A percentile compares a stretch with the other conserved stretches of the same genome.
Conservation (phyloP, 495 filamentous ascomycete genomes). For the Xylaria palmicola region DNA sequence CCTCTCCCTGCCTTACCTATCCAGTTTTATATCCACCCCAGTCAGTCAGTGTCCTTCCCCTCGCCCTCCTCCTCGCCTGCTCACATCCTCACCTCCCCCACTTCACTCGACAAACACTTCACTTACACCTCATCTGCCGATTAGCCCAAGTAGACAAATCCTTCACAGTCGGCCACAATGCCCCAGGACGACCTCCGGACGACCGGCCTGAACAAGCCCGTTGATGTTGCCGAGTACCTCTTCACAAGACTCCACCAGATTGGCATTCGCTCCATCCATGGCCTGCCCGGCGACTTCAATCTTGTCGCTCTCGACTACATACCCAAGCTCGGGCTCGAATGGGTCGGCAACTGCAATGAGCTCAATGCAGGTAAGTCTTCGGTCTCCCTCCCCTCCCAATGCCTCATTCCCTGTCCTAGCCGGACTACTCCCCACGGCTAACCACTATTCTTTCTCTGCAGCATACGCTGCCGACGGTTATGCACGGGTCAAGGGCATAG, state of each 20-base stretch:
- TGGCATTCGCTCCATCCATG: constrained; percentile 66
- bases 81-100: not conserved
- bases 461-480: constrained; percentile 82
- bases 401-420: not conserved
- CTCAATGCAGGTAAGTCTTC: constrained; percentile 65
- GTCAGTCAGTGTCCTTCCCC: too few relatives aligned
- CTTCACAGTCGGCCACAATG: constrained; percentile 20
- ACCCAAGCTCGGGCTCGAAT: constrained; percentile 60
- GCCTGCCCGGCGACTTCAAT: constrained; percentile 78
- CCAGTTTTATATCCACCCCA: too few relatives aligned
- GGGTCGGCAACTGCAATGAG: constrained; percentile 80
- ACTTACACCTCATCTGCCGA: too few relatives aligned
- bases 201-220: constrained; percentile 41
- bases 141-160: not conserved
- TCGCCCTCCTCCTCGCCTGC: too few relatives aligned
- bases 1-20: too few relatives aligned
- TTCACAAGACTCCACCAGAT: constrained; percentile 68
- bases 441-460: constrained; percentile 35
- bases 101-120: not conserved
- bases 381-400: not conserved
- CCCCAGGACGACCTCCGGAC: constrained; percentile 32
- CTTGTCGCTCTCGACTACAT: constrained; percentile 67
- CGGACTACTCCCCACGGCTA: constrained; percentile 38
- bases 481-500: constrained; percentile 68
- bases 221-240: constrained; percentile 60